Evolutionary conservation across 139 green algal genomes (phyloP), one percentile per base, ranked within the genome.

Genomic region (Chlorella sp.): DNA sequence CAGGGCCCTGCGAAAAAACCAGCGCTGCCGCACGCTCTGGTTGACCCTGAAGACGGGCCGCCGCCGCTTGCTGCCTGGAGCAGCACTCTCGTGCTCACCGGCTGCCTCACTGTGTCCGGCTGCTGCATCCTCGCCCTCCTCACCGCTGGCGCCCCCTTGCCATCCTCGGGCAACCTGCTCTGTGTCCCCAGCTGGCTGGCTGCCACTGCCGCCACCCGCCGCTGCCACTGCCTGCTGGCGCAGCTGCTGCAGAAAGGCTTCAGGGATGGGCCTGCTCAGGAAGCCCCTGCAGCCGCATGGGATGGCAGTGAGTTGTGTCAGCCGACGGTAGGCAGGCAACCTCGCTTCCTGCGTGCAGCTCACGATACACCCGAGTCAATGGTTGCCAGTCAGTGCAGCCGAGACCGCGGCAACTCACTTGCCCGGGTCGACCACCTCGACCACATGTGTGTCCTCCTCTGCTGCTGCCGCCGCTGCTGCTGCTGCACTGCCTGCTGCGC

Each of bases 391-490:
- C 44, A 55, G 44, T 17, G 44, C 44, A 55, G 44, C 44, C 44
- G 11, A 7, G 11, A 7, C 11, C 11, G 7, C 7, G 7, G 11
- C 44, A 7, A 60, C 51, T 2, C 64, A 75, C 83, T 62, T 87
- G 30, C 89, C 89, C 0, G 89, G 90, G 60, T 94, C 90, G 3
- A 90, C 68, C 38, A 93, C 80, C 51, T 94, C 89, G 0, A 93
- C 70, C 20, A 85, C 44, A 2, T 88, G 55, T 20, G 55, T 79
- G 80, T 86, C 60, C 11, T 85, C 38, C 15, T 85, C 78, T 0
- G 57, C 80, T 15, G 51, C 72, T 4, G 1, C 74, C 30, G 62
- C 82, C 47, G 69, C 82, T 78, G 64, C 21, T 70, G 39, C 57
- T 68, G 51, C 70, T 23, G 25, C 44, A 51, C 44, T 51, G 44